Percentiles rank a stretch among this genome's conserved stretches.
These are phyloP conservation scores for Aspergillus melleus DNA, from an alignment of 2,329 filamentous ascomycete genomes.

Conservation along the genomic window DNA sequence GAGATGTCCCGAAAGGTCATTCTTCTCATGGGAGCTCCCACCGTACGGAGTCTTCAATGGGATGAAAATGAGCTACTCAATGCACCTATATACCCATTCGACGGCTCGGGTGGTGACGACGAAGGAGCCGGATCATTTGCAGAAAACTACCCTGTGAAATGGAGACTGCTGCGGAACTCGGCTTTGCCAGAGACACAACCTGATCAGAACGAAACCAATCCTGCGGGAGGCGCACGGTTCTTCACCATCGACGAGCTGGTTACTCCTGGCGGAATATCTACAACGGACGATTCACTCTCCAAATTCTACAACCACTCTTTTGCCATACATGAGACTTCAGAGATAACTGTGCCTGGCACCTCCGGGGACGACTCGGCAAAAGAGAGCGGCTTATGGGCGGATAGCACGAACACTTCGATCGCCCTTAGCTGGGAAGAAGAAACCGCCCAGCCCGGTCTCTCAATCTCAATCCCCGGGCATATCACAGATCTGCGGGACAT, in stretches of 20 bases:
- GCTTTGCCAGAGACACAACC: constrained; percentile 5
- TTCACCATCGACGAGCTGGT: constrained; percentile 32
- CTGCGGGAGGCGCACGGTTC: constrained; percentile 24
- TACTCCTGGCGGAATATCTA: constrained; percentile 10
- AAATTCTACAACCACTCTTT: constrained; percentile 80
- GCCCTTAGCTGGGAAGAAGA: constrained; percentile 17
- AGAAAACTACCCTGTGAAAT: constrained; percentile 24
- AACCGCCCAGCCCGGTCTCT: constrained; percentile 11
- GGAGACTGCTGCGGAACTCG: constrained; percentile 30
- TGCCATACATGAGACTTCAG: constrained; percentile 62
- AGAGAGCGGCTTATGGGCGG: constrained; percentile 25
- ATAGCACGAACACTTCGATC: constrained; percentile 21
- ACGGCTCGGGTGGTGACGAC: constrained; percentile 9
- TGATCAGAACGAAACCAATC: neutral
- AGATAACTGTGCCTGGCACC: constrained; percentile 24
- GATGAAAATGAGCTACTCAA: constrained; percentile 51
- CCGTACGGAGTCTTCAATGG: constrained; percentile 56
- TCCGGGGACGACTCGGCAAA: constrained; percentile 22
- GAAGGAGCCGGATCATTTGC: constrained; percentile 7
- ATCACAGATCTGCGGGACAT: constrained; percentile 68
- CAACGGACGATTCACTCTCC: constrained; percentile 46
- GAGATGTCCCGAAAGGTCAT: constrained; percentile 40
- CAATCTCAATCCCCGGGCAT: constrained; percentile 44
- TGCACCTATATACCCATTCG: constrained; percentile 42
- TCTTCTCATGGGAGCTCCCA: constrained; percentile 64